These are phyloP conservation scores for Larix sibirica DNA, from an alignment of 83 land plant species.

Conservation along the genomic window DNA sequence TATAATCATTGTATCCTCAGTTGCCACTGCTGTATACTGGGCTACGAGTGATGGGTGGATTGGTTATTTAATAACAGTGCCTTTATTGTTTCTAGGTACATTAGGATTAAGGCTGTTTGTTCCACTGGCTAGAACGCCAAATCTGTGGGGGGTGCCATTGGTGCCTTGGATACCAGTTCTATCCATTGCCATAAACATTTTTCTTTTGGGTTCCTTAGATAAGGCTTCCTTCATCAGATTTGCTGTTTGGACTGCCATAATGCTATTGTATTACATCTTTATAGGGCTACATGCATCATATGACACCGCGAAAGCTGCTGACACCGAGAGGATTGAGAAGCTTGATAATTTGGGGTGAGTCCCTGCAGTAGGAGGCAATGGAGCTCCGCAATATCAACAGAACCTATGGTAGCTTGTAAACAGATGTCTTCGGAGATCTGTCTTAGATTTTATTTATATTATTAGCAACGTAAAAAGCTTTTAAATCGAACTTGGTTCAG, in stretches of 20 bases:
- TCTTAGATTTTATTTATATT: no score
- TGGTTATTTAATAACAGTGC: slow-evolving; percentile 54
- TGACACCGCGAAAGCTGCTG: slow-evolving; percentile 64
- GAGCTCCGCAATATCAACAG: no score
- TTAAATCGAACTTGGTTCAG: no score
- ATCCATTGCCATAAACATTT: slow-evolving; percentile 82
- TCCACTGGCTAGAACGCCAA: slow-evolving; percentile 64
- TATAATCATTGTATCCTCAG: slow-evolving; percentile 59
- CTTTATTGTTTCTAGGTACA: slow-evolving; percentile 74
- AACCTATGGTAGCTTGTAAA: no score
- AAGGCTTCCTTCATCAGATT: slow-evolving; percentile 72
- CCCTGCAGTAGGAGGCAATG: no score
- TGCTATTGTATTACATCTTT: slow-evolving; percentile 80
- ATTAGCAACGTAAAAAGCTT: no score
- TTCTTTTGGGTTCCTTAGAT: slow-evolving; percentile 86
- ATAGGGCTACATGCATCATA: slow-evolving; percentile 90
- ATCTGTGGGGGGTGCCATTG: slow-evolving; percentile 91
- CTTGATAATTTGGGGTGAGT: background rate
- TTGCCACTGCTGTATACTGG: slow-evolving; percentile 73
- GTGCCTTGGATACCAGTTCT: slow-evolving; percentile 94
- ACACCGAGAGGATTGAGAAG: background rate
- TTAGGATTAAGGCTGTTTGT: slow-evolving; percentile 48
- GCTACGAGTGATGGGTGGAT: slow-evolving; percentile 64
- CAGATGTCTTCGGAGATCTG: no score
- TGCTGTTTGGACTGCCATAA: slow-evolving; percentile 66